phyloP scores from a whole-genome alignment of 1,284 basidiomycete species.

The Puccinia polysora region DNA sequence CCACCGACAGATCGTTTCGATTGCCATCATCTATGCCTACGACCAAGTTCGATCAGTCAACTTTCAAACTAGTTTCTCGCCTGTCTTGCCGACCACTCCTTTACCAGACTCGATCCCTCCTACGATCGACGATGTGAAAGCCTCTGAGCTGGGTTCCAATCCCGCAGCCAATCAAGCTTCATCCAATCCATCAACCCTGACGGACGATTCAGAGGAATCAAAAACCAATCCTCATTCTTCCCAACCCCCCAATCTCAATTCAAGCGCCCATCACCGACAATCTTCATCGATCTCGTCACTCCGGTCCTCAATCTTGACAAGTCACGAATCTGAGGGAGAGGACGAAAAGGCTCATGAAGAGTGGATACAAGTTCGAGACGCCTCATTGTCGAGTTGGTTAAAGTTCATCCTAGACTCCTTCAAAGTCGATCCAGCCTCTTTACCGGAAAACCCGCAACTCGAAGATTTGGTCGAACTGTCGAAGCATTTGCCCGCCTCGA shows the following conservation, averaged over 20 bases:
- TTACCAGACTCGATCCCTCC: not conserved
- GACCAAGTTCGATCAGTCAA: not conserved
- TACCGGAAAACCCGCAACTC: not conserved
- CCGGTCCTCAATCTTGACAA: not conserved
- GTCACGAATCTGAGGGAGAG: not conserved
- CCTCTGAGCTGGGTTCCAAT: not conserved
- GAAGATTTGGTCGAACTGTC: conserved; percentile 12
- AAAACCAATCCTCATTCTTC: not conserved
- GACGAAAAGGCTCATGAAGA: conserved; percentile 18
- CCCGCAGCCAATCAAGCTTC: not conserved
- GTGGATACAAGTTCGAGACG: not conserved
- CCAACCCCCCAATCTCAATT: not conserved
- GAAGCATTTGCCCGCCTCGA: conserved; percentile 14
- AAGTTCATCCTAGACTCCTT: conserved; percentile 5
- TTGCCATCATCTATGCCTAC: not conserved
- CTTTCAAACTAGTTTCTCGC: not conserved
- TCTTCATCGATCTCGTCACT: not conserved
- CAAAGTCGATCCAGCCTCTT: conserved; percentile 7
- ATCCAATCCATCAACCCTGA: not conserved
- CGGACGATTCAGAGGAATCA: not conserved
- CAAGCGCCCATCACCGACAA: not conserved
- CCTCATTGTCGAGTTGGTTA: not conserved
- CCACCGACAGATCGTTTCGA: conserved; percentile 16
- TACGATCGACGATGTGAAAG: not conserved
- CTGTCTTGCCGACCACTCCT: not conserved